Conservation (phyloP, 2,329 filamentous ascomycete genomes). For the Pseudogymnoascus verrucosus region DNA sequence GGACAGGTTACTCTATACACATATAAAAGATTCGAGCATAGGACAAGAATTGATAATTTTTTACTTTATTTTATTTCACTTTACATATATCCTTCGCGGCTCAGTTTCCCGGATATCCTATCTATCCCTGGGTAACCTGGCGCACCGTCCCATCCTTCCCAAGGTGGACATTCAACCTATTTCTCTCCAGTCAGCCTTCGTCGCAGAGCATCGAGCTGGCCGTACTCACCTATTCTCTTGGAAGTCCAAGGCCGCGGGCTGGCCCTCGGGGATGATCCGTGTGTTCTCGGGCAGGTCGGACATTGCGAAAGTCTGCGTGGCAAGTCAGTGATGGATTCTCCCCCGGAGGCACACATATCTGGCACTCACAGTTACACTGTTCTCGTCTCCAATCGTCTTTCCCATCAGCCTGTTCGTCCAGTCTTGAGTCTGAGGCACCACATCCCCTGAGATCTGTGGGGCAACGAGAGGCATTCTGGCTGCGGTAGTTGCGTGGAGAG, state of each 20-base stretch:
- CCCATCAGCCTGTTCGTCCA: conserved; percentile 1
- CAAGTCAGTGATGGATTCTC: neutral
- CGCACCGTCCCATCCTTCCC: conserved; percentile 1
- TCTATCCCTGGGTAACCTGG: neutral
- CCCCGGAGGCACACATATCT: too few relatives aligned
- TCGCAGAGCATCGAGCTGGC: neutral
- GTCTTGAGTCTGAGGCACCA: conserved; percentile 1
- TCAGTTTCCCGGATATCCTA: neutral
- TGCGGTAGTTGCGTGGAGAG: neutral
- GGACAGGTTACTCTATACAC: neutral
- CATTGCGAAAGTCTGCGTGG: neutral
- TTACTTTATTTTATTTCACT: neutral
- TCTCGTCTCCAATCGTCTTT: conserved; percentile 5
- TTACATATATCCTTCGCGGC: neutral
- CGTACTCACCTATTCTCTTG: neutral
- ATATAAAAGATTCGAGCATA: neutral
- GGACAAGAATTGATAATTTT: neutral
- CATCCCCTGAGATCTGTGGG: neutral
- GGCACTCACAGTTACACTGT: neutral
- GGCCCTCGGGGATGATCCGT: neutral
- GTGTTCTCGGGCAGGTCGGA: neutral
- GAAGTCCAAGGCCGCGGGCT: neutral
- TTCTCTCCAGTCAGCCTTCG: neutral
- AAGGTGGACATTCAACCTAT: neutral
- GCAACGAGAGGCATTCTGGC: conserved; percentile 2